These are phyloP conservation scores for Solanum etuberosum DNA, from an alignment of 257 asterid genomes.

Conservation along the genomic window DNA sequence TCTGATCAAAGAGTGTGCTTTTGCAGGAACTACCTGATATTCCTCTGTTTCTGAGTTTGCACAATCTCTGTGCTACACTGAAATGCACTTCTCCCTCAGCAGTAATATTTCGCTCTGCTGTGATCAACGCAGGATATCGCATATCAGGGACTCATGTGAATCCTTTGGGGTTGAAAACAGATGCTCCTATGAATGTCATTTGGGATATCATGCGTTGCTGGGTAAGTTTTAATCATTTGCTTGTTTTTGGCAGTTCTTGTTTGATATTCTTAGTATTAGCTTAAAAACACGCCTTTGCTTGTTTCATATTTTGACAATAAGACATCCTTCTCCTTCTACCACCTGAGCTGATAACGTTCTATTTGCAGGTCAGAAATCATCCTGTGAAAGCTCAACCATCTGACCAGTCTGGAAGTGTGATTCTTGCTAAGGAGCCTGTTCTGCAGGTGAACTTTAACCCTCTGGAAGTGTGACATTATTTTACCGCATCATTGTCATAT, in stretches of 20 bases:
- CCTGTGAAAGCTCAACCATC: constrained; percentile 89
- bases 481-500: not conserved
- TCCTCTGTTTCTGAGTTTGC: constrained; percentile 92
- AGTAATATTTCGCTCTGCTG: constrained; percentile 88
- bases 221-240: constrained; percentile 32
- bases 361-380: constrained; percentile 65
- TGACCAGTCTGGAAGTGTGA: constrained; percentile 71
- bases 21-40: constrained; percentile 84
- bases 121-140: constrained; percentile 88
- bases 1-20: not conserved
- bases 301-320: not conserved
- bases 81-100: constrained; percentile 98
- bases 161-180: constrained; percentile 84
- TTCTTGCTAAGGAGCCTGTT: constrained; percentile 82
- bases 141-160: constrained; percentile 91
- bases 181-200: constrained; percentile 94
- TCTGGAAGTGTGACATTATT: not conserved
- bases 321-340: not conserved
- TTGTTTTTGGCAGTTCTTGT: not conserved
- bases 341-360: not conserved
- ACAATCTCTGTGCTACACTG: constrained; percentile 73
- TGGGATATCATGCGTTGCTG: constrained; percentile 99
- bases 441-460: constrained; percentile 43
- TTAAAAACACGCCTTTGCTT: not conserved
- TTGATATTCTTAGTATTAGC: not conserved